phyloP scores from a whole-genome alignment of 2,329 filamentous ascomycete species.

The Penicillium brevicompactum region DNA sequence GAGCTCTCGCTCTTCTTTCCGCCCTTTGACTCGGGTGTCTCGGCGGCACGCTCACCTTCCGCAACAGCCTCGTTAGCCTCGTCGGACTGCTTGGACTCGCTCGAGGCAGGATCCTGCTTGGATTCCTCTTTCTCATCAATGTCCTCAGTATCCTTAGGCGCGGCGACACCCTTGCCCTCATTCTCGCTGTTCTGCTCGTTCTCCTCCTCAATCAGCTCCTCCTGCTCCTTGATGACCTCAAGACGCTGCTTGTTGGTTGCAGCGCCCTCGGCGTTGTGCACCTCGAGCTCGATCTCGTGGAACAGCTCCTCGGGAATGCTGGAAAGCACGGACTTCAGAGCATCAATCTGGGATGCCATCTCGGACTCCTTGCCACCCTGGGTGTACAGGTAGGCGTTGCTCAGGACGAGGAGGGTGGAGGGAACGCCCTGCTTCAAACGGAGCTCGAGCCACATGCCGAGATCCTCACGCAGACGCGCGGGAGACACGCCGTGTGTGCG shows the following conservation, averaged over 20 bases:
- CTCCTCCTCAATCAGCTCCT: slow-evolving; percentile 97
- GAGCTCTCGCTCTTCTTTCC: slow-evolving; percentile 31
- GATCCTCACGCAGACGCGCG: slow-evolving; percentile 80
- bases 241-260: slow-evolving; percentile 99
- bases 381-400: slow-evolving; percentile 98
- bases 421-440: slow-evolving; percentile 93
- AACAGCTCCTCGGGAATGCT: slow-evolving; percentile 97
- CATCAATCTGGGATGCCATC: slow-evolving; percentile 86
- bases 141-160: slow-evolving; percentile 82
- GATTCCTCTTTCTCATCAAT: slow-evolving; percentile 89
- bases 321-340: slow-evolving; percentile 86
- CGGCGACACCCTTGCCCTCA: slow-evolving; percentile 71
- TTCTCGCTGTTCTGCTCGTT: slow-evolving; percentile 86
- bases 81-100: slow-evolving; percentile 44
- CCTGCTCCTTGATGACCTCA: slow-evolving; percentile 96
- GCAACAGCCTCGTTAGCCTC: slow-evolving; percentile 48
- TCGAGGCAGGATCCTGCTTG: slow-evolving; percentile 53
- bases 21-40: slow-evolving; percentile 24
- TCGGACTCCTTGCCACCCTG: slow-evolving; percentile 72
- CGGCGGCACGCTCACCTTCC: slow-evolving; percentile 41
- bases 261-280: slow-evolving; percentile 93
- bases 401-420: slow-evolving; percentile 90
- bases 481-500: slow-evolving; percentile 91
- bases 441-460: slow-evolving; percentile 92
- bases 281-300: slow-evolving; percentile 99